Evolutionary conservation across 495 filamentous ascomycete species (phyloP), one percentile per base, ranked within the genome.

Genomic region (Penicillium cataractarum): DNA sequence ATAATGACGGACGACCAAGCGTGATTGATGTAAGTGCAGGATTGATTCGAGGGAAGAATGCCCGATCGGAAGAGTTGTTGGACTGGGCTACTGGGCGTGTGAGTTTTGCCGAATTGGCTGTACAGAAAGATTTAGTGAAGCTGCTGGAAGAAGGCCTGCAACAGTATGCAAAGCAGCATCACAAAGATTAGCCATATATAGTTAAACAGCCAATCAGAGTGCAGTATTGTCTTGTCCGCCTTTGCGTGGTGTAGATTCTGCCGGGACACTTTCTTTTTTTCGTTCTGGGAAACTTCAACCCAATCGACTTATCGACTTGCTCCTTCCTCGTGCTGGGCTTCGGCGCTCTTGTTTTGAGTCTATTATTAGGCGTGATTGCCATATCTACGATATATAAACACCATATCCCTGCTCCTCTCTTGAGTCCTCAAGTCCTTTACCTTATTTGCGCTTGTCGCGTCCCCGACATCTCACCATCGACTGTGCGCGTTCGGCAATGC

Each of bases 11-110:
- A 63, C 80, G 87, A 35, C 83, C 84, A 6, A 76, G 78, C 1
- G 55, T 90, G n/a, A 76, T 91, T 31, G 89, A 90, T 71, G 85
- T 89, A 9, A 89, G 86, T 60, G 79, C 84, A 13, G 89, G 88
- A 8, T 63, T 91, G 58, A 65, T 91, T 17, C 78, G 80, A 40
- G 81, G 82, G 0, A 52, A 54, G 49, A 85, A 86, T 3, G 80
- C 84, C 1, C 77, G 83, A 50, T 87, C 83, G 9, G 83, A 87
- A 71, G 62, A 74, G 4, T 88, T 84, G 83, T 56, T 92, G 49
- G 78, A 85, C 17, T 92, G 88, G 87, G 80, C 76, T 69, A 81
- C 74, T 15, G 80, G 62, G 22, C 70, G 82, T 37, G 83, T 90
- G 4, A 89, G 87, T 61, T 92, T 89, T 66, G 68, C 76, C 2